Base-by-base conservation (phyloP, 2,329 filamentous ascomycete species). In the Sporothrix brunneoviolacea region DNA sequence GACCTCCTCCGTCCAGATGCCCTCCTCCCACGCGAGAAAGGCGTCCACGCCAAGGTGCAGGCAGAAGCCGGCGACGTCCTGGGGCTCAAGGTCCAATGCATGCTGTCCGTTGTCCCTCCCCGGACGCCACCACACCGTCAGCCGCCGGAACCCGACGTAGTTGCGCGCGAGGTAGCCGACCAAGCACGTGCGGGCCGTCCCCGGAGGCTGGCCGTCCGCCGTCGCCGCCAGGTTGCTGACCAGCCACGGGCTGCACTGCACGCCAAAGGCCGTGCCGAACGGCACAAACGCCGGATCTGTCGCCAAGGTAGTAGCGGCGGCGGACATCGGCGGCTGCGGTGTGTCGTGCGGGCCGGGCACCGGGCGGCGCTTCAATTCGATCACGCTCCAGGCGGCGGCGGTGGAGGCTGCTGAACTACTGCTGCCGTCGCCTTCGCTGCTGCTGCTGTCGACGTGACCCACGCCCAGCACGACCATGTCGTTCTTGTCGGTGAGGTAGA, bases 201-300 rank as follows among this genome's bases (percentile, higher is more conserved):
- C 30, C n/a, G 28, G n/a, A n/a, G n/a, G n/a, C n/a, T n/a, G n/a
- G 35, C 13, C 19, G 13, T 15, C 27, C 13, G 19, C 36, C 32
- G 13, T 18, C 19, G 22, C 66, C 69, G n/a, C n/a, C n/a, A n/a
- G n/a, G n/a, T n/a, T n/a, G n/a, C n/a, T n/a, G n/a, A n/a, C 59
- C 2, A 71, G 52, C 77, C 77, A 82, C 0, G 77, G 75, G 24
- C 76, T 75, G 73, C 76, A 82, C 57, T 65, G 72, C 3, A 82
- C 58, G 3, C 72, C 71, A 51, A 76, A 79, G 1, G 72, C 70
- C 4, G 73, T 77, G 6, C 68, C 69, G 24, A 63, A 67, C 2
- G 76, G 73, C 3, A 69, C 64, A 48, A 69, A 78, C 46, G 80
- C 73, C 0, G 73, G 71, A 49, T 81, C 74, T 18, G 48, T 66